A percentile compares a stretch with the other conserved stretches of the same genome.
Evolutionary conservation across 2,329 filamentous ascomycete species (phyloP).

Genomic region (Ophiostoma ips): DNA sequence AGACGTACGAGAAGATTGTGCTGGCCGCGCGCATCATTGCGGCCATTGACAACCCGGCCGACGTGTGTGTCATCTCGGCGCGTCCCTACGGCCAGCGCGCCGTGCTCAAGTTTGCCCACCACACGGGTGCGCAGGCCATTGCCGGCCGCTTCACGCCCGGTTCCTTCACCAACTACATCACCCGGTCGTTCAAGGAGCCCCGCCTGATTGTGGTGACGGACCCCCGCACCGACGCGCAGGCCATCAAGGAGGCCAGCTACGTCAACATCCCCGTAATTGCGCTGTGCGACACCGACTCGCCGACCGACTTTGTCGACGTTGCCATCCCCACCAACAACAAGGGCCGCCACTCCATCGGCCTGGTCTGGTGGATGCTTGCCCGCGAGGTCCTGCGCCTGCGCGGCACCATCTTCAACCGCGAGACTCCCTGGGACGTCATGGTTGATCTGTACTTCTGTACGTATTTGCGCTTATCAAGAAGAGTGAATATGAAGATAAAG

Average conservation of each 20-base stretch:
- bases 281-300: conserved; percentile 97
- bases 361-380: conserved; percentile 98
- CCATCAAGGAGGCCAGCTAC: conserved; percentile 99
- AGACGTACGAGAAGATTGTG: conserved; percentile 99
- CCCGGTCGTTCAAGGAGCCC: conserved; percentile 99
- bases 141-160: conserved; percentile 99
- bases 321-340: conserved; percentile 99
- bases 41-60: conserved; percentile 97
- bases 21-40: conserved; percentile 97
- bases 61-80: conserved; percentile 98
- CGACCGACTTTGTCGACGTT: conserved; percentile 98
- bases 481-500: background rate
- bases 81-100: conserved; percentile 99
- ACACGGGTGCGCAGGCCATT: conserved; percentile 96
- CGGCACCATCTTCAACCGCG: conserved; percentile 89
- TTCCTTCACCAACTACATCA: conserved; percentile 99
- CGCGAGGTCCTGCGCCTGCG: conserved; percentile 99
- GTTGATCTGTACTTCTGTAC: conserved; percentile 98
- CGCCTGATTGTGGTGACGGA: conserved; percentile 99
- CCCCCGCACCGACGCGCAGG: conserved; percentile 98
- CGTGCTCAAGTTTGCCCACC: conserved; percentile 97
- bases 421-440: conserved; percentile 98
- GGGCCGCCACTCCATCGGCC: conserved; percentile 96
- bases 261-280: conserved; percentile 99
- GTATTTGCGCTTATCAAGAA: conserved; percentile 23